Evolutionary conservation across 2,329 filamentous ascomycete genomes (phyloP).

Genomic region (Rutstroemia sp.): DNA sequence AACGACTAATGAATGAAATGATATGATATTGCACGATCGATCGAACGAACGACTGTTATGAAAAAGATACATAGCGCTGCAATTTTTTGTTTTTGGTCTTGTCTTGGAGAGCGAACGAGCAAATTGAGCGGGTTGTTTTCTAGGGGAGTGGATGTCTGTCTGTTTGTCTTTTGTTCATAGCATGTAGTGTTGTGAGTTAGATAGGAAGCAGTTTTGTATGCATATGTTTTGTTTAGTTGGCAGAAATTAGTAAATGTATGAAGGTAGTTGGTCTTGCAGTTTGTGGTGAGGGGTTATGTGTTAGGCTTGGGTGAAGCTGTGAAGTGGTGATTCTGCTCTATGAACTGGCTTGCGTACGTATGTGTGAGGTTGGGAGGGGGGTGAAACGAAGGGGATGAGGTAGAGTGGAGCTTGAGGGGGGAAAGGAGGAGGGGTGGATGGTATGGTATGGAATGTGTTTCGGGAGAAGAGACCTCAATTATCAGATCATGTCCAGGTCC

Average conservation of each 20-base stretch:
- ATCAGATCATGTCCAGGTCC: too few species aligned
- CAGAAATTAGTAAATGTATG: slow-evolving; percentile 2
- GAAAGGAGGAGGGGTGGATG: too few species aligned
- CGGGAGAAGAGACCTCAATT: too few species aligned
- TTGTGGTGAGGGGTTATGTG: neutral
- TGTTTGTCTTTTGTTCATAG: neutral
- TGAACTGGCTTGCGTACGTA: too few species aligned
- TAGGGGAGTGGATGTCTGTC: neutral
- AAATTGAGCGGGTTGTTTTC: too few species aligned
- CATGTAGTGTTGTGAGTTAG: neutral
- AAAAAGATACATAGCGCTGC: neutral
- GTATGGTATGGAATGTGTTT: too few species aligned
- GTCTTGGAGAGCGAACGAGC: neutral
- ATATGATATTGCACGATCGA: too few species aligned
- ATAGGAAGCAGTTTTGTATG: neutral
- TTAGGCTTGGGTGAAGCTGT: too few species aligned
- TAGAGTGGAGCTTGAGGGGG: too few species aligned
- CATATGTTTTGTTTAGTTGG: neutral
- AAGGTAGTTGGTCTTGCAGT: neutral
- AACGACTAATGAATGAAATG: slow-evolving; percentile 4
- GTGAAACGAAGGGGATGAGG: too few species aligned
- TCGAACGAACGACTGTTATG: neutral
- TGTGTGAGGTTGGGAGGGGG: too few species aligned
- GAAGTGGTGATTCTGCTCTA: too few species aligned
- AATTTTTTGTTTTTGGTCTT: neutral